phyloP scores from a whole-genome alignment of 2,329 filamentous ascomycete genomes.

The Colletotrichum lupini region DNA sequence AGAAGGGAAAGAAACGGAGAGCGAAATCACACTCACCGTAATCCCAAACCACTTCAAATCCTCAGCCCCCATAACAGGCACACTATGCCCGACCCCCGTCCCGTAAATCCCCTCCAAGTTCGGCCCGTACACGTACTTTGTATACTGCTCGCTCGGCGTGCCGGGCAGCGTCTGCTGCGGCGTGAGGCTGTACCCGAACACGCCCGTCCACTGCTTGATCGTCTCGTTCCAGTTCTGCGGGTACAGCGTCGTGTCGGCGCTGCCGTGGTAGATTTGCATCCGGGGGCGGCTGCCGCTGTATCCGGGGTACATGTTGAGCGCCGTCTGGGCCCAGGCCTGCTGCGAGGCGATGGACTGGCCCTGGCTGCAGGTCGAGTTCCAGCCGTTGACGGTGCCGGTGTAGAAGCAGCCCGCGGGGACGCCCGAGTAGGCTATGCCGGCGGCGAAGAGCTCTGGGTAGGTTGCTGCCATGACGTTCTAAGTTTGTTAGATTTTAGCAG shows the following conservation, averaged over 20 bases:
- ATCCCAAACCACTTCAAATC: constrained; percentile 41
- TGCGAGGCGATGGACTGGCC: constrained; percentile 56
- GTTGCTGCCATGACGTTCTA: constrained; percentile 57
- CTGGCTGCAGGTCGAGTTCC: constrained; percentile 63
- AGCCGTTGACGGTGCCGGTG: constrained; percentile 53
- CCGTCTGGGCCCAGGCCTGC: constrained; percentile 60
- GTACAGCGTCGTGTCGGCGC: constrained; percentile 59
- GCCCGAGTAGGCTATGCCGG: constrained; percentile 56
- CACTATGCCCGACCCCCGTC: constrained; percentile 45
- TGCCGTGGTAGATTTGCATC: constrained; percentile 70
- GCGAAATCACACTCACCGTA: not conserved
- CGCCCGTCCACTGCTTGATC: constrained; percentile 65
- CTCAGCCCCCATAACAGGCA: constrained; percentile 45
- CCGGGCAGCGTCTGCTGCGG: constrained; percentile 42
- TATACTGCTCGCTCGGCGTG: constrained; percentile 43
- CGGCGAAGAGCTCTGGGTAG: constrained; percentile 60
- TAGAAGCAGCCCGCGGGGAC: constrained; percentile 57
- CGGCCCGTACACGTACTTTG: constrained; percentile 46
- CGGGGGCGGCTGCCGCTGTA: constrained; percentile 62
- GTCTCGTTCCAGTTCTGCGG: constrained; percentile 67
- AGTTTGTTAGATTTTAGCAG: too few relatives aligned
- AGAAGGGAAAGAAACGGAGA: too few relatives aligned
- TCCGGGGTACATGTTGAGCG: constrained; percentile 58
- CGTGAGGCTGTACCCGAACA: constrained; percentile 53
- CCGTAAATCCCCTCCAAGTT: constrained; percentile 47